A percentile compares a stretch with the other conserved stretches of the same genome.
Conservation (phyloP, 805 yeast genomes). For the Candida awuae region DNA sequence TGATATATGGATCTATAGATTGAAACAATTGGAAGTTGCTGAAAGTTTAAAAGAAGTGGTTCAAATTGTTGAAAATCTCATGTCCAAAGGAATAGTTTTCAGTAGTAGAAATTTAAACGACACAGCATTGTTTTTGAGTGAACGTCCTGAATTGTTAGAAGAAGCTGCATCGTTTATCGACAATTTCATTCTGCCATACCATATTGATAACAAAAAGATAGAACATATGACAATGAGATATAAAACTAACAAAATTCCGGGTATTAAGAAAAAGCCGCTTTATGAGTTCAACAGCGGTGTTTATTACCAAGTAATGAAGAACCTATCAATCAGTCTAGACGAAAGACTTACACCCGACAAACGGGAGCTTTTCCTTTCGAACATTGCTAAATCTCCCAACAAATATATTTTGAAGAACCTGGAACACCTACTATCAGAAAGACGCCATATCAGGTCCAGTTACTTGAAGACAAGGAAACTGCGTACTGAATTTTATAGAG, state of each 20-base stretch:
- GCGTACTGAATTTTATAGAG: slow-evolving; percentile 7
- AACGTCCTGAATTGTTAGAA: slow-evolving; percentile 14
- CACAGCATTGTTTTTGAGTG: slow-evolving; percentile 21
- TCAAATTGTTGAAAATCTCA: slow-evolving; percentile 14
- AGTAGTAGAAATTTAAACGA: slow-evolving; percentile 23
- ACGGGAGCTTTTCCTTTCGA: slow-evolving; percentile 9
- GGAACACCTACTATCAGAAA: slow-evolving; percentile 4
- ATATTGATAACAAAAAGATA: slow-evolving; percentile 7
- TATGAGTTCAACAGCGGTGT: slow-evolving; percentile 8
- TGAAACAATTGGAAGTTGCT: slow-evolving; percentile 24
- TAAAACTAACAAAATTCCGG: slow-evolving; percentile 10
- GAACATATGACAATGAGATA: slow-evolving; percentile 11
- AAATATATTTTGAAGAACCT: slow-evolving; percentile 14
- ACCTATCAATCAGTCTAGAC: slow-evolving; percentile 12
- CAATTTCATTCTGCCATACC: slow-evolving; percentile 21
- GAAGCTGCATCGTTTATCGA: slow-evolving; percentile 25
- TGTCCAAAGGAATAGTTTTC: slow-evolving; percentile 21
- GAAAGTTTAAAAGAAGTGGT: slow-evolving; percentile 15
- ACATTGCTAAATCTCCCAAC: slow-evolving; percentile 9
- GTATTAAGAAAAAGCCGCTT: slow-evolving; percentile 4
- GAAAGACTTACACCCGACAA: slow-evolving; percentile 10
- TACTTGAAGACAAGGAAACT: slow-evolving; percentile 4
- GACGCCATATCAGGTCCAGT: slow-evolving; percentile 9
- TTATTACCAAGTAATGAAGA: slow-evolving; percentile 15
- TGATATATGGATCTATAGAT: slow-evolving; percentile 26